A percentile compares a stretch with the other conserved stretches of the same genome.
These are phyloP conservation scores for Picea mariana DNA, from an alignment of 83 land plant genomes.

Conservation along the genomic window DNA sequence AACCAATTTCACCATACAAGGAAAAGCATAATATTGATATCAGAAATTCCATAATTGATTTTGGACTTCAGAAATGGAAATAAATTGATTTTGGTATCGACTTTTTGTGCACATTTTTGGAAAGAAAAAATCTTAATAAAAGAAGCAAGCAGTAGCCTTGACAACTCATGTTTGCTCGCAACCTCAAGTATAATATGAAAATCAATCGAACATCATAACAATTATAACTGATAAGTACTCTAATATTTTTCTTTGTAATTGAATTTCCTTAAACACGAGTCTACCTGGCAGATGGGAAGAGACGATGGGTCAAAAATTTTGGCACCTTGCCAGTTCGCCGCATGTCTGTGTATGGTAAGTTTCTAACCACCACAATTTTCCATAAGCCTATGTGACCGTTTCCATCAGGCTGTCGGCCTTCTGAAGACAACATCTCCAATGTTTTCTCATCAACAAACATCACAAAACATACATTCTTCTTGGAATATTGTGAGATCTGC, in stretches of 20 bases:
- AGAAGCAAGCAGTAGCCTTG: background rate
- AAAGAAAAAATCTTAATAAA: background rate
- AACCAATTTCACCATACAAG: background rate
- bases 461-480: conserved; percentile 89
- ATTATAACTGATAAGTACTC: background rate
- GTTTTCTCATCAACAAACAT: conserved; percentile 92
- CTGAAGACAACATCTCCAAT: conserved; percentile 55
- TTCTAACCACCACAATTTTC: conserved; percentile 79
- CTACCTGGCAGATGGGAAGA: conserved; percentile 91
- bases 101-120: background rate
- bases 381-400: conserved; percentile 80
- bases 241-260: conserved; percentile 2
- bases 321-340: conserved; percentile 93
- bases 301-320: conserved; percentile 87
- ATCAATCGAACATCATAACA: background rate
- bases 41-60: background rate
- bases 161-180: too few relatives aligned
- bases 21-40: background rate
- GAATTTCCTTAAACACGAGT: background rate
- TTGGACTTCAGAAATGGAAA: background rate
- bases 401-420: conserved; percentile 64
- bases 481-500: conserved; percentile 75
- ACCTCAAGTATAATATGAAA: background rate
- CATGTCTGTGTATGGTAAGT: conserved; percentile 87
- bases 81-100: background rate